Conservation (phyloP, 2,329 filamentous ascomycete species). For the Ramichloridium luteum region DNA sequence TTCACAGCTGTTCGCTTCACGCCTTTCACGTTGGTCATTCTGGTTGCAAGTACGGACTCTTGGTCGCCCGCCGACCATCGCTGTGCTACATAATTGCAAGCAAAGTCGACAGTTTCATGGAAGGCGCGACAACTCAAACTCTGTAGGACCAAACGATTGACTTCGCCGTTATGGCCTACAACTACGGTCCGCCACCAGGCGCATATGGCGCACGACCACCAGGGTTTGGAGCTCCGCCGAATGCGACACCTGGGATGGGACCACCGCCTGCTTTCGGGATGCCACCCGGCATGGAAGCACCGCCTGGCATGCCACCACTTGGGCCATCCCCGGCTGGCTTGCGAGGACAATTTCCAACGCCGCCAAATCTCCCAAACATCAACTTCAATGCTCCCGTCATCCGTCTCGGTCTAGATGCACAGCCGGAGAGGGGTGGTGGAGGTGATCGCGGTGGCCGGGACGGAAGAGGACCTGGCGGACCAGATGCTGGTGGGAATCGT, state of each 20-base stretch:
- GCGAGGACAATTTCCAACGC: conserved; percentile 74
- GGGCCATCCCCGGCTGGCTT: conserved; percentile 55
- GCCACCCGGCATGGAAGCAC: conserved; percentile 63
- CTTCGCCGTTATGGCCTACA: conserved; percentile 24
- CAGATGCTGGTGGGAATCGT: conserved; percentile 25
- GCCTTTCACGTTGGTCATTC: too few relatives aligned
- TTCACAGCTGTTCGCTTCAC: too few relatives aligned
- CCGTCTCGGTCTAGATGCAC: conserved; percentile 64
- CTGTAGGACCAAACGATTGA: too few relatives aligned
- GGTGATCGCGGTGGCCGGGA: conserved; percentile 10
- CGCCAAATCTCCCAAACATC: conserved; percentile 88
- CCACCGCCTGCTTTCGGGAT: conserved; percentile 74
- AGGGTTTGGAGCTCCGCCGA: conserved; percentile 49
- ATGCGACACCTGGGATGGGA: conserved; percentile 49
- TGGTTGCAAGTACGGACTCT: too few relatives aligned
- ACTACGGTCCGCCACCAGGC: conserved; percentile 31
- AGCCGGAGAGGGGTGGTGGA: conserved; percentile 3
- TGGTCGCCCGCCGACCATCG: too few relatives aligned
- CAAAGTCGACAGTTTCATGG: too few relatives aligned
- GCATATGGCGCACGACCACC: conserved; percentile 61
- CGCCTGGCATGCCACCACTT: conserved; percentile 64
- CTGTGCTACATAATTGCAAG: too few relatives aligned
- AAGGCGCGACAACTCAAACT: too few relatives aligned
- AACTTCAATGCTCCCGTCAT: conserved; percentile 97
- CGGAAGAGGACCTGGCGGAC: conserved; percentile 23